Evolutionary conservation across 106 monocot genomes (phyloP).

Genomic region (Narthecium ossifragum): DNA sequence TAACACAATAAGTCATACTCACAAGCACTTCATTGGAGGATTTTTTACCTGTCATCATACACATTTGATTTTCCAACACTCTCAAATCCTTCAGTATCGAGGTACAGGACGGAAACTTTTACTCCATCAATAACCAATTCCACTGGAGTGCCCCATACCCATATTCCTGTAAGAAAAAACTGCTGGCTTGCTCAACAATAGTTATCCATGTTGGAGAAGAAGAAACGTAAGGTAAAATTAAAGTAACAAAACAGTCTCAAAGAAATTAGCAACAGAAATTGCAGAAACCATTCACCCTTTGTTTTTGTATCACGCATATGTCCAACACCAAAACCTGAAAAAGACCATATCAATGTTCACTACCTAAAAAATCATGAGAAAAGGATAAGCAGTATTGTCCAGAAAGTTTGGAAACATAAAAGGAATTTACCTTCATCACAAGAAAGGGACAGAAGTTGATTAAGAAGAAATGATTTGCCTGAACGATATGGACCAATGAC

Average conservation of each 20-base stretch:
- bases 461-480: constrained; percentile 97
- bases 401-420: constrained; percentile 3
- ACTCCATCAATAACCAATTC: constrained; percentile 78
- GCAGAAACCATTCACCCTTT: constrained; percentile 54
- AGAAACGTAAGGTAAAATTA: no score
- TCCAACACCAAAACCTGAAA: constrained; percentile 96
- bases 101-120: constrained; percentile 81
- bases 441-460: constrained; percentile 92
- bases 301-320: constrained; percentile 99
- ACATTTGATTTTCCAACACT: constrained; percentile 99
- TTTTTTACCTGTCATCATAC: constrained; percentile 91
- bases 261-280: no score
- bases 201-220: no score
- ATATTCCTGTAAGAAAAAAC: constrained; percentile 61
- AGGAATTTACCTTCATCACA: constrained; percentile 83
- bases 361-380: no score
- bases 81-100: constrained; percentile 99
- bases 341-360: no score
- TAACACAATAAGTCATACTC: not conserved
- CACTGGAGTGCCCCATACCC: constrained; percentile 94
- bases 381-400: no score
- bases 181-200: not conserved
- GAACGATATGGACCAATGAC: constrained; percentile 99
- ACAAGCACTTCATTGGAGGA: not conserved
- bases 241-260: no score